These are phyloP conservation scores for Pseudopithomyces maydicus DNA, from an alignment of 2,329 filamentous ascomycete genomes.

Conservation along the genomic window DNA sequence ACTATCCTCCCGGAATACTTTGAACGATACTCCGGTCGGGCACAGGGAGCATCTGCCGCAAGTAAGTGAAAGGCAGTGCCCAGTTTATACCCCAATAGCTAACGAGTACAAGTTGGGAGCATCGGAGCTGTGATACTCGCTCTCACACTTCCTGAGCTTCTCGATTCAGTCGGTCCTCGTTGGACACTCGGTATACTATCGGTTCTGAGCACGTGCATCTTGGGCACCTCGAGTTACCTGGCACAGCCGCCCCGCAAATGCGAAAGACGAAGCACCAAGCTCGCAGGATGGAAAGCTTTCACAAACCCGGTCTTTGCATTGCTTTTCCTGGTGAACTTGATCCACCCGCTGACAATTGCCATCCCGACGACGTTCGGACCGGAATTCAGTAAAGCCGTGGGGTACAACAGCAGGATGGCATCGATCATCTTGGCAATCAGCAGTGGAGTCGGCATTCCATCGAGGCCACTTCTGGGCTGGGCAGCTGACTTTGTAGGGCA, in stretches of 20 bases:
- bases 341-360: slow-evolving; percentile 52
- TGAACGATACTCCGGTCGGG: slow-evolving; percentile 49
- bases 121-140: slow-evolving; percentile 21
- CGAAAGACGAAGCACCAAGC: slow-evolving; percentile 43
- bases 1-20: slow-evolving; percentile 58
- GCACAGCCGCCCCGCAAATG: slow-evolving; percentile 48
- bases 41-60: slow-evolving; percentile 22
- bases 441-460: slow-evolving; percentile 54
- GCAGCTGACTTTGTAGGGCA: slow-evolving; percentile 54
- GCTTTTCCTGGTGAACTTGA: slow-evolving; percentile 42
- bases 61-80: slow-evolving; percentile 8
- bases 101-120: slow-evolving; percentile 14
- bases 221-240: slow-evolving; percentile 43
- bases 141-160: slow-evolving; percentile 43
- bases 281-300: slow-evolving; percentile 46
- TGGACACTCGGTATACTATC: slow-evolving; percentile 52
- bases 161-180: slow-evolving; percentile 50
- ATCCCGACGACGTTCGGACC: slow-evolving; percentile 56
- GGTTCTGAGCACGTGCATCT: slow-evolving; percentile 40
- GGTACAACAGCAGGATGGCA: slow-evolving; percentile 48
- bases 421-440: slow-evolving; percentile 52
- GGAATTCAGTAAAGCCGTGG: slow-evolving; percentile 53
- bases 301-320: slow-evolving; percentile 49
- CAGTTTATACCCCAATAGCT: neutral
- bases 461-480: slow-evolving; percentile 52